Percentiles rank a stretch among this genome's conserved stretches.
phyloP scores from a whole-genome alignment of 2,329 filamentous ascomycete genomes.

The Metarhizium humberi region DNA sequence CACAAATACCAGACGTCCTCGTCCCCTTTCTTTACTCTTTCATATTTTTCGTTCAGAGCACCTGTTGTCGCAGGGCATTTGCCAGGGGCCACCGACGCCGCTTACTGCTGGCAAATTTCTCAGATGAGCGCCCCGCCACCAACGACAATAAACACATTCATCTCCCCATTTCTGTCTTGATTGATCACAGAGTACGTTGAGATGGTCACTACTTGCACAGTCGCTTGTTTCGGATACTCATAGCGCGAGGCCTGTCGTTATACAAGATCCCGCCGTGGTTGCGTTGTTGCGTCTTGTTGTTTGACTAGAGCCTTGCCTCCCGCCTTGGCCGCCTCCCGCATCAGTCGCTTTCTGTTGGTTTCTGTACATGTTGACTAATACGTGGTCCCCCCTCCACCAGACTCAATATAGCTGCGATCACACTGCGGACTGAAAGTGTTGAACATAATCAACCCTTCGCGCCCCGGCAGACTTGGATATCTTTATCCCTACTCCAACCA shows the following conservation, averaged over 20 bases:
- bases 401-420: background rate
- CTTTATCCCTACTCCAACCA: background rate
- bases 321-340: background rate
- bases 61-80: background rate
- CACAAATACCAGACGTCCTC: background rate
- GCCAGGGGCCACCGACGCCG: background rate
- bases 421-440: background rate
- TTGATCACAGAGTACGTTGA: background rate
- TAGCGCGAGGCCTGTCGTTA: background rate
- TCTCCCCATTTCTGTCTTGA: background rate
- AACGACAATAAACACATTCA: background rate
- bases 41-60: background rate
- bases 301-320: background rate
- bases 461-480: slow-evolving; percentile 5
- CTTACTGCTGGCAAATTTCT: background rate
- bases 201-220: background rate
- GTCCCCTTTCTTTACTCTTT: background rate
- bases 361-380: background rate
- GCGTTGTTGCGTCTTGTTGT: background rate
- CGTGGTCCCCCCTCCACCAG: background rate
- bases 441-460: background rate
- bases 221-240: background rate
- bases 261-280: background rate
- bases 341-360: background rate
- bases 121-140: background rate